Evolutionary conservation across 2,329 filamentous ascomycete species (phyloP).

Genomic region (Hymenoscyphus fraxineus): DNA sequence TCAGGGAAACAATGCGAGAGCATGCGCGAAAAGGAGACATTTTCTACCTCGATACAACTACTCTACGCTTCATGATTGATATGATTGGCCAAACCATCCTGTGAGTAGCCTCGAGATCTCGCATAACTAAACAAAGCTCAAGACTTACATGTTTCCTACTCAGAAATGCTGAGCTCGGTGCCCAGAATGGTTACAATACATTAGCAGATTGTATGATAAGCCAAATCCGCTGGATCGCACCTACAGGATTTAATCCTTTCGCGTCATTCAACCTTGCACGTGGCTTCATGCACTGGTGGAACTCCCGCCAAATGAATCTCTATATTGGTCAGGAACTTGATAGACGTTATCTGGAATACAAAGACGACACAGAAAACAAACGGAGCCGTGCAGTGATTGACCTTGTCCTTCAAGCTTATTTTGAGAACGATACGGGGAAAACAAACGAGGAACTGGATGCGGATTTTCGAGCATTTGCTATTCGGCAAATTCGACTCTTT

Average conservation of each 20-base stretch:
- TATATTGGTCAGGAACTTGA: slow-evolving; percentile 18
- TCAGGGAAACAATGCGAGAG: slow-evolving; percentile 4
- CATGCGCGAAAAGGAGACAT: slow-evolving; percentile 7
- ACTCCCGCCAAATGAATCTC: slow-evolving; percentile 16
- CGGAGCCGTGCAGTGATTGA: slow-evolving; percentile 20
- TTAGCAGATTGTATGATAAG: slow-evolving; percentile 5
- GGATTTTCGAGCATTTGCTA: not conserved
- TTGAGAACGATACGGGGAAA: not conserved
- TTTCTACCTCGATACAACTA: slow-evolving; percentile 9
- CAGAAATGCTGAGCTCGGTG: slow-evolving; percentile 13
- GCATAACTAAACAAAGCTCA: not conserved
- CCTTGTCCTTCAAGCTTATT: slow-evolving; percentile 21
- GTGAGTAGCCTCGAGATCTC: slow-evolving; percentile 6
- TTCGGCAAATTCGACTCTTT: not conserved
- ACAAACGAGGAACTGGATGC: not conserved
- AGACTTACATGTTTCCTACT: not conserved
- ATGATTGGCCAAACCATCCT: slow-evolving; percentile 13
- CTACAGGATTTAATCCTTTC: slow-evolving; percentile 5
- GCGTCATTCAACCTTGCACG: not conserved
- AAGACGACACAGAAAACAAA: slow-evolving; percentile 8
- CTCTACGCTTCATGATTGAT: slow-evolving; percentile 13
- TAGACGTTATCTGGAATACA: slow-evolving; percentile 12
- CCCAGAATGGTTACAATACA: slow-evolving; percentile 18
- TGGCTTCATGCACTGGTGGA: slow-evolving; percentile 9
- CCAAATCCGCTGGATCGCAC: slow-evolving; percentile 19